Percentiles rank a stretch among this genome's conserved stretches.
Evolutionary conservation across 2,329 filamentous ascomycete species (phyloP).

Genomic region (Curvularia spicifera): DNA sequence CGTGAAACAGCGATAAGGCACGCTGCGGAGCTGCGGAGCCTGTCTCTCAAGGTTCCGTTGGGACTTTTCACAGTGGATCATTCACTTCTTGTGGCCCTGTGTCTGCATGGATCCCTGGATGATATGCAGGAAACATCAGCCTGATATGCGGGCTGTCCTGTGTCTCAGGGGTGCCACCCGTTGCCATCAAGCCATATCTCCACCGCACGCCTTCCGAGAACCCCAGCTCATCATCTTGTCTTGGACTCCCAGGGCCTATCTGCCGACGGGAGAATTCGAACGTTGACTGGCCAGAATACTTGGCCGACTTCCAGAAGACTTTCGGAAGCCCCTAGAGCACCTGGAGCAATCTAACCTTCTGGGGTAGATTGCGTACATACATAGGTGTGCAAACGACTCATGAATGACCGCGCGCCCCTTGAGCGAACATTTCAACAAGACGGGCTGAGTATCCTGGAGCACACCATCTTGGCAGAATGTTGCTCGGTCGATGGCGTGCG

Average conservation of each 20-base stretch:
- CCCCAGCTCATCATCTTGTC: slow-evolving; percentile 24
- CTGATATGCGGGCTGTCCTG: slow-evolving; percentile 42
- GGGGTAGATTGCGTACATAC: slow-evolving; percentile 25
- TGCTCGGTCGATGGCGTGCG: slow-evolving; percentile 15
- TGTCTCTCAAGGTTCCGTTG: slow-evolving; percentile 26
- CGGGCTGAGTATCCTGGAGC: slow-evolving; percentile 36
- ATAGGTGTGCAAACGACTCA: slow-evolving; percentile 25
- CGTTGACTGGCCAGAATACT: slow-evolving; percentile 30
- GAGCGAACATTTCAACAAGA: slow-evolving; percentile 26
- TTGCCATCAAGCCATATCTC: slow-evolving; percentile 22
- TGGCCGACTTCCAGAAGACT: slow-evolving; percentile 26
- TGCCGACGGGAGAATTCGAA: slow-evolving; percentile 16
- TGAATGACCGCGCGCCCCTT: slow-evolving; percentile 26
- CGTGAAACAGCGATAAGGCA: slow-evolving; percentile 51
- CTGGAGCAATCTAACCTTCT: slow-evolving; percentile 30
- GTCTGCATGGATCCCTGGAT: slow-evolving; percentile 34
- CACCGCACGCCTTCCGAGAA: slow-evolving; percentile 20
- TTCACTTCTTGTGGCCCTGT: slow-evolving; percentile 32
- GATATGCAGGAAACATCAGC: slow-evolving; percentile 38
- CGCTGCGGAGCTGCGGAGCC: slow-evolving; percentile 30
- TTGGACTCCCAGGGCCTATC: slow-evolving; percentile 19
- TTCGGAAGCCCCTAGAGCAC: slow-evolving; percentile 21
- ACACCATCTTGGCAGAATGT: slow-evolving; percentile 27
- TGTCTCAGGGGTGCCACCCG: slow-evolving; percentile 29
- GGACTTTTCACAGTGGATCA: slow-evolving; percentile 31